Evolutionary conservation across 2,329 filamentous ascomycete genomes (phyloP).

Genomic region (Didymella segeticola): DNA sequence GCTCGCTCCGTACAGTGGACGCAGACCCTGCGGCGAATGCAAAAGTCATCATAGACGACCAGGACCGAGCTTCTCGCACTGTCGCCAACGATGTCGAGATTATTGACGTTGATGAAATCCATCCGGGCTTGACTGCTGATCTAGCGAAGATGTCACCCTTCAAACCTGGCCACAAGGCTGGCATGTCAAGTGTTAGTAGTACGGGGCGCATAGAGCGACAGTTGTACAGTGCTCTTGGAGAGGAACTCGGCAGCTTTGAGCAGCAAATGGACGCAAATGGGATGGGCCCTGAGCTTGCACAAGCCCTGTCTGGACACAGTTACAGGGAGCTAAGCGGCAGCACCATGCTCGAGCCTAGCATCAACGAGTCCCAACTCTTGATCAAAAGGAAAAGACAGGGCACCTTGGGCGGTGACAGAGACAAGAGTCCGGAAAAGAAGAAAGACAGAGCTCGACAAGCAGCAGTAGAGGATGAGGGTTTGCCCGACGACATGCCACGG

Average conservation of each 20-base stretch:
- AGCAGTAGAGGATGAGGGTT: background rate
- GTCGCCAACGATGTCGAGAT: constrained; percentile 24
- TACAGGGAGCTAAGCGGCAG: constrained; percentile 9
- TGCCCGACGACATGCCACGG: constrained; percentile 7
- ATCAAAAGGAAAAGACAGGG: constrained; percentile 41
- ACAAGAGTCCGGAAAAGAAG: constrained; percentile 32
- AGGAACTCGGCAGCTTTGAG: constrained; percentile 37
- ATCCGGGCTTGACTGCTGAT: constrained; percentile 13
- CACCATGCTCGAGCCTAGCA: constrained; percentile 3
- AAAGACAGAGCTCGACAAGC: constrained; percentile 27
- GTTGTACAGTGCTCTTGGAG: constrained; percentile 41
- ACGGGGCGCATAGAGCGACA: constrained; percentile 36
- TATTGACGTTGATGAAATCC: constrained; percentile 33
- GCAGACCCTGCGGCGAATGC: background rate
- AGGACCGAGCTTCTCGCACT: constrained; percentile 1
- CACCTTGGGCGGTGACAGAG: constrained; percentile 28
- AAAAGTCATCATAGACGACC: background rate
- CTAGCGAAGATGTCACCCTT: constrained; percentile 20
- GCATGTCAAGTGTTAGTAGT: constrained; percentile 40
- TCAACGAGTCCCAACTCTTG: constrained; percentile 23
- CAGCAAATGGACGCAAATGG: constrained; percentile 15
- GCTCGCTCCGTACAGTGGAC: constrained; percentile 9
- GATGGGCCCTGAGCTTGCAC: constrained; percentile 25
- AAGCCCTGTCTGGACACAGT: constrained; percentile 5
- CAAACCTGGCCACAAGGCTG: constrained; percentile 32